These are phyloP conservation scores for Porcisia hertigi DNA, from an alignment of 208 protist species.

Conservation along the genomic window DNA sequence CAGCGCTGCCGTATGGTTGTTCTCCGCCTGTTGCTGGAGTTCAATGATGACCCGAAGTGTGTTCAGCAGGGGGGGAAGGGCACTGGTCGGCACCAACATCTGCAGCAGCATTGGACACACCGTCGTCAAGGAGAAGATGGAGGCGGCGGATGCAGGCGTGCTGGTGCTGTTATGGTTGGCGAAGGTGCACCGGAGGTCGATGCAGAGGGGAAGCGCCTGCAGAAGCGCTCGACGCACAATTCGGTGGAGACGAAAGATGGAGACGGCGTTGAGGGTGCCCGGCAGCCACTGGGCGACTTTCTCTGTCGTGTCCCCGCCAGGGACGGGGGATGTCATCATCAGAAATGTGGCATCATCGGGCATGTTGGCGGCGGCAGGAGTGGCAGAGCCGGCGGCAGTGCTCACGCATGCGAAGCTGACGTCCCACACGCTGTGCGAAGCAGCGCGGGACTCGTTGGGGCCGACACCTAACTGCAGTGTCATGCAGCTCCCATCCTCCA, in stretches of 20 bases:
- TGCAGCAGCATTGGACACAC: constrained; percentile 46
- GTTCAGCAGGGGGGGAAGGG: constrained; percentile 28
- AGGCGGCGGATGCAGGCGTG: neutral
- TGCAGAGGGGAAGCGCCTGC: constrained; percentile 40
- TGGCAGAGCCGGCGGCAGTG: neutral
- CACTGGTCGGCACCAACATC: constrained; percentile 36
- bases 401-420: constrained; percentile 26
- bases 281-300: constrained; percentile 19
- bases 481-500: neutral
- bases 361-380: neutral
- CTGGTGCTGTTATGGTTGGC: neutral
- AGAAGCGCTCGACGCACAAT: constrained; percentile 47
- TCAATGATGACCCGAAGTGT: constrained; percentile 9
- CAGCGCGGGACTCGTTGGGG: constrained; percentile 30
- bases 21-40: constrained; percentile 6
- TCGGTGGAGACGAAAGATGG: constrained; percentile 47
- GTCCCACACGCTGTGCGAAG: constrained; percentile 37
- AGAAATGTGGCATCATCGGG: constrained; percentile 30
- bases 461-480: constrained; percentile 41
- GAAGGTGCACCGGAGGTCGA: constrained; percentile 29
- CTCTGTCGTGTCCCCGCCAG: neutral
- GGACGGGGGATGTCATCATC: constrained; percentile 5
- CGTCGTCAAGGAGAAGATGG: constrained; percentile 18
- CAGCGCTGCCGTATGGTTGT: neutral
- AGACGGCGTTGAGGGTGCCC: constrained; percentile 33